Percentiles rank a stretch among this genome's conserved stretches.
Conservation (phyloP, 768 basidiomycete genomes). For the button mushroom (Agaricus bisporus) region DNA sequence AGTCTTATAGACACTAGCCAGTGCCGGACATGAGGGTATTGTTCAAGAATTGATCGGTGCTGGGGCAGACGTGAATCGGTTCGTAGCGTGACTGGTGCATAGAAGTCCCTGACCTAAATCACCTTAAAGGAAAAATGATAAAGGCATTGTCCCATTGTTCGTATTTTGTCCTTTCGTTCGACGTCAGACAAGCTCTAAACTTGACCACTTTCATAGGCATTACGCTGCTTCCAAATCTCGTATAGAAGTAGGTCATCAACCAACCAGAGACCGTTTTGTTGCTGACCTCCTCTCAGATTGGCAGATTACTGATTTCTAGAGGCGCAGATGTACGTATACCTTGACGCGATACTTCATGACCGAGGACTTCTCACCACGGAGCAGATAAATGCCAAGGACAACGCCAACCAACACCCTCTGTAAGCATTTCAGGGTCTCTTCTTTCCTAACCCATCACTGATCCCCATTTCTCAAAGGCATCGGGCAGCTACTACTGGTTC, state of each 20-base stretch:
- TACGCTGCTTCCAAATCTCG: constrained; percentile 92
- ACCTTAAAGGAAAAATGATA: constrained; percentile 57
- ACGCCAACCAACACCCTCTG: constrained; percentile 89
- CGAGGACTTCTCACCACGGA: constrained; percentile 27
- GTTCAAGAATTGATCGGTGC: constrained; percentile 75
- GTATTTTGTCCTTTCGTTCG: constrained; percentile 21
- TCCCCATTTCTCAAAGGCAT: constrained; percentile 48
- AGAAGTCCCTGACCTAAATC: constrained; percentile 15
- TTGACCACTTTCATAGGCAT: constrained; percentile 47
- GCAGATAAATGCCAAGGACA: constrained; percentile 92
- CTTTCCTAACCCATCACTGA: constrained; percentile 13
- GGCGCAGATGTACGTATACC: constrained; percentile 82
- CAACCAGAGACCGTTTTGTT: constrained; percentile 17
- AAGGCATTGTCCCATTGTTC: constrained; percentile 80
- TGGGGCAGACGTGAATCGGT: constrained; percentile 72
- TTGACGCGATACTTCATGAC: constrained; percentile 23
- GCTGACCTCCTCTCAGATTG: constrained; percentile 59
- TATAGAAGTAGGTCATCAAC: constrained; percentile 55
- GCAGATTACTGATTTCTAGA: constrained; percentile 74
- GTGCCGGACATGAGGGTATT: constrained; percentile 72
- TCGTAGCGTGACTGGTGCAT: constrained; percentile 15
- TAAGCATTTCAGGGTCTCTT: constrained; percentile 32
- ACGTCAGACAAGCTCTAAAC: constrained; percentile 15
- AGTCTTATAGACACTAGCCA: constrained; percentile 40
- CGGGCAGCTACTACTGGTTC: constrained; percentile 96